Base-by-base conservation (phyloP, 768 basidiomycete genomes). In the Lactarius hatsudake region DNA sequence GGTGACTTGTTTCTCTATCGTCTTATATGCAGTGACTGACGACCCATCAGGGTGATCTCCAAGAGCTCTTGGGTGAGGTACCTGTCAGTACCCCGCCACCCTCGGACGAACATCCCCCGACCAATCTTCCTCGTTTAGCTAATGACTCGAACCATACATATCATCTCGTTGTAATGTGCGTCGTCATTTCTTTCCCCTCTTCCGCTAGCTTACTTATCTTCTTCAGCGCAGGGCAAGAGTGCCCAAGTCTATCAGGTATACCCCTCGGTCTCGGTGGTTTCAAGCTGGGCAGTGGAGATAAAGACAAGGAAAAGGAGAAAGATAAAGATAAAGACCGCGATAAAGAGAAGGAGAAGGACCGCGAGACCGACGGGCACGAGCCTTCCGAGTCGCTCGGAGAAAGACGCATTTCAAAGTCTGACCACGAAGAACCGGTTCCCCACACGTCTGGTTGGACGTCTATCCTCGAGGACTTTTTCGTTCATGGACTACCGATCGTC, bases 231-330 rank as follows among this genome's bases (percentile, higher is more conserved):
- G 90, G 90, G 32, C 91, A 93, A 74, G 91, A 93, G 80, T 93
- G 91, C 72, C 91, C 91, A 7, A 90, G 87, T n/a, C 78, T 83
- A 38, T 88, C 86, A n/a, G 89, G 90, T 26, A 87, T 92, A 55
- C 91, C 91, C 6, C 86, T 88, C 84, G 91, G 88, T 15, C 77
- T 93, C 9, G 88, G 87, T 45, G 88, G 89, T 54, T 86, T 92
- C 76, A 91, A 87, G 73, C 79, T 87, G 81, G 84, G 65, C 83
- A 84, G 61, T 65, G 64, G 56, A 5, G 74, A 73, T n/a, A 79
- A 77, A 61, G 78, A 79, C 5, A 77, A 74, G 61, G 74, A 48
- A 0, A 48, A 48, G n/a, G 45, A 76, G 26, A 80, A 73, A 61
- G 79, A 73, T 65, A 79, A 64, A 43, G 72, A 80, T 40, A 42